These are phyloP conservation scores for Penicillium olsonii DNA, from an alignment of 2,329 filamentous ascomycete species.

Conservation along the genomic window DNA sequence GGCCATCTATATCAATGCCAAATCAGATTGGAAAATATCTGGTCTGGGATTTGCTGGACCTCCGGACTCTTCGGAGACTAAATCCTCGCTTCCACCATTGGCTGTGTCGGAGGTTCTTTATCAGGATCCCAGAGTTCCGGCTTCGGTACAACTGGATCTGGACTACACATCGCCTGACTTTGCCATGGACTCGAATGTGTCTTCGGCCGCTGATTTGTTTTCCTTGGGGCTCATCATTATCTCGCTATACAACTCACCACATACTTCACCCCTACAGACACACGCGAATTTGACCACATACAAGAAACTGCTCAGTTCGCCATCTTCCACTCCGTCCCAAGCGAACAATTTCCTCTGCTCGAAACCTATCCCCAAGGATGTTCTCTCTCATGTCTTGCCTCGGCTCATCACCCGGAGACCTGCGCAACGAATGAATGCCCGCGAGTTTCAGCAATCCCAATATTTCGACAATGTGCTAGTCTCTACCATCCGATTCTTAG, in stretches of 20 bases:
- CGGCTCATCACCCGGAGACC: slow-evolving; percentile 83
- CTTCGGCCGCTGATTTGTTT: slow-evolving; percentile 85
- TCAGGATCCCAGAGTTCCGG: slow-evolving; percentile 79
- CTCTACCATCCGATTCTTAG: slow-evolving; percentile 92
- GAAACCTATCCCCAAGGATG: slow-evolving; percentile 74
- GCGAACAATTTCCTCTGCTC: slow-evolving; percentile 84
- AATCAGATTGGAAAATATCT: slow-evolving; percentile 98
- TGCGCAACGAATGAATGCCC: slow-evolving; percentile 81
- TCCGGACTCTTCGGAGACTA: slow-evolving; percentile 71
- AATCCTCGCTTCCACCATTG: slow-evolving; percentile 76
- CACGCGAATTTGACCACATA: slow-evolving; percentile 81
- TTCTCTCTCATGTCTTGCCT: slow-evolving; percentile 75
- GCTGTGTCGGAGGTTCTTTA: slow-evolving; percentile 82
- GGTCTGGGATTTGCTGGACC: slow-evolving; percentile 89
- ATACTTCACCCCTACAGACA: slow-evolving; percentile 79
- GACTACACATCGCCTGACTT: slow-evolving; percentile 96
- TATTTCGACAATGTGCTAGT: slow-evolving; percentile 98
- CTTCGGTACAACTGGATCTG: slow-evolving; percentile 80
- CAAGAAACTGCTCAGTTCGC: slow-evolving; percentile 77
- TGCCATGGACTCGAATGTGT: slow-evolving; percentile 85
- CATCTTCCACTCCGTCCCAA: slow-evolving; percentile 74
- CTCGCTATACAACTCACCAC: slow-evolving; percentile 91
- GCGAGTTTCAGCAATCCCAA: slow-evolving; percentile 89
- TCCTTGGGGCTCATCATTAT: slow-evolving; percentile 86
- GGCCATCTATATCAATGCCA: slow-evolving; percentile 89